Base-by-base conservation (phyloP, 75 land plant species). In the Picea sitchensis region DNA sequence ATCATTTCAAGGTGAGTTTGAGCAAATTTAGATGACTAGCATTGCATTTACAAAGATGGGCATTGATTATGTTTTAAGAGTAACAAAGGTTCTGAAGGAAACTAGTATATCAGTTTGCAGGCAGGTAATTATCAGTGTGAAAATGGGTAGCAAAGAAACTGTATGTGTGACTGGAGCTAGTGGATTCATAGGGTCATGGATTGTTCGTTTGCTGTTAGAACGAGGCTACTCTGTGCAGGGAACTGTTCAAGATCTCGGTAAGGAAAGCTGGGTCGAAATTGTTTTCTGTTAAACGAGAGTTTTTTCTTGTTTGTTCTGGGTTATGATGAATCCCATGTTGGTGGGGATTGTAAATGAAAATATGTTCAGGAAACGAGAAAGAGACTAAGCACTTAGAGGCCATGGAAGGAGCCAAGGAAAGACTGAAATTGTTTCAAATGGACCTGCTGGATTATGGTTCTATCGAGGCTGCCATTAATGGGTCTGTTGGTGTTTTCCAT, bases 361-460 rank as follows among this genome's bases (percentile, higher is more conserved):
- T 69, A 26, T 56, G 13, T 17, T 11, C 81, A 89, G 88, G 82
- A 20, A 82, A 89, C 58, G 87, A 82, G 79, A 81, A 62, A 17
- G 89, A 91, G 67, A 91, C 88, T 60, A 77, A 86, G 81, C 96
- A 94, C 71, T 78, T 94, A n/a, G 41, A 82, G 81, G 75, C 78
- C 51, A 67, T 94, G 64, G 84, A 85, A 54, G 94, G 94, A 61
- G 94, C 92, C 0, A 79, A 77, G 20, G 77, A 89, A 17, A 89
- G 89, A 47, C 88, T 93, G 57, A 81, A 87, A 65, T 88, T 93
- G 61, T 84, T 89, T 73, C 86, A 89, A 65, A 84, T 93, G 26
- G 94, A 94, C 78, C 89, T 92, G 58, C 89, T 94, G 76, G 79
- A 86, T n/a, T 83, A 84, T 23, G 94, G 83, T 21, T 86, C 92